phyloP scores from a whole-genome alignment of 208 protist genomes.

The Trypanosomatidae sp. region DNA sequence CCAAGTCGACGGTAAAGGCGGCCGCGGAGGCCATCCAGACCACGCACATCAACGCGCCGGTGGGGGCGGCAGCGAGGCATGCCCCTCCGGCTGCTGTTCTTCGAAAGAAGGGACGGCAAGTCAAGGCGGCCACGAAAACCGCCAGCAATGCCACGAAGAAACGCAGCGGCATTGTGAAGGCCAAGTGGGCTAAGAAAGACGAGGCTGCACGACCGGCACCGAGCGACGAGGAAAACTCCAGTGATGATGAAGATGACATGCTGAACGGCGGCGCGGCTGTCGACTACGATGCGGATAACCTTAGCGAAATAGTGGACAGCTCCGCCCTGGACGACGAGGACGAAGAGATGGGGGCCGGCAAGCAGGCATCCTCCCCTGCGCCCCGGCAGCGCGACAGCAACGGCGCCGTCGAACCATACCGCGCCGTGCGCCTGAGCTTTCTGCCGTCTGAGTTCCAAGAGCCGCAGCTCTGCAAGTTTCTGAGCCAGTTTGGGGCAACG shows the following conservation, averaged over 20 bases:
- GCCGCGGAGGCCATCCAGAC: conserved; percentile 20
- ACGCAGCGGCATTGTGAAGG: conserved; percentile 45
- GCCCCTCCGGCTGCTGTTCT: not conserved
- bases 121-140: not conserved
- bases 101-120: conserved; percentile 4
- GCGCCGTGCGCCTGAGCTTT: conserved; percentile 74
- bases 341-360: not conserved
- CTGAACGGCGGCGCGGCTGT: conserved; percentile 24
- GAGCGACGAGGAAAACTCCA: conserved; percentile 20
- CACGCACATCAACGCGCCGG: conserved; percentile 20
- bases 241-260: conserved; percentile 29
- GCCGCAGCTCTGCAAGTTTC: conserved; percentile 88
- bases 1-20: conserved; percentile 21
- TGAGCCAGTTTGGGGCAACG: conserved; percentile 79
- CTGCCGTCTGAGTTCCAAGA: conserved; percentile 85
- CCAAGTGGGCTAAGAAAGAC: conserved; percentile 20
- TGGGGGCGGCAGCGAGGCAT: conserved; percentile 1
- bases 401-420: conserved; percentile 40
- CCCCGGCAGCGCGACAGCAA: conserved; percentile 17
- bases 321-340: conserved; percentile 34
- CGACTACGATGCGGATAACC: conserved; percentile 24
- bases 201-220: not conserved
- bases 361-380: conserved; percentile 4
- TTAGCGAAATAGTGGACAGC: conserved; percentile 27
- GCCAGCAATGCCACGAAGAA: not conserved